Evolutionary conservation across 177 flowering plant genomes (phyloP).

Genomic region (Tripterygium wilfordii): DNA sequence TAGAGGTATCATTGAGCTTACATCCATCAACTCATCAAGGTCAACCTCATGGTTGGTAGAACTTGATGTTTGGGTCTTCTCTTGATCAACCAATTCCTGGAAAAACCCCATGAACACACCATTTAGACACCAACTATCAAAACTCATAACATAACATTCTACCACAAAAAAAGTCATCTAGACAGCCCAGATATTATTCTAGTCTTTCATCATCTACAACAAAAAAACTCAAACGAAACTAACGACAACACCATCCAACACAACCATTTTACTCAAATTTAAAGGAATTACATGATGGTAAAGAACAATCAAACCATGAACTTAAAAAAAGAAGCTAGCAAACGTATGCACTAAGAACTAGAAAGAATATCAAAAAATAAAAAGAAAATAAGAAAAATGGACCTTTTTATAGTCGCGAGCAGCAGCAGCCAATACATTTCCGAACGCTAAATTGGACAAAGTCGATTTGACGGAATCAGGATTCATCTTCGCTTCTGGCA

Average conservation of each 20-base stretch:
- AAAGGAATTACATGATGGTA: no score
- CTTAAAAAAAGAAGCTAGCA: no score
- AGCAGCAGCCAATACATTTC: constrained; percentile 73
- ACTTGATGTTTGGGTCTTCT: constrained; percentile 47
- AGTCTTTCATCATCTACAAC: background rate
- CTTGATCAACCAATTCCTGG: constrained; percentile 70
- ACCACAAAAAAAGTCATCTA: no score
- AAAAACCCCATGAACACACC: constrained; percentile 2
- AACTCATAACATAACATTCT: background rate
- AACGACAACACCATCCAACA: background rate
- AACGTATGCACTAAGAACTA: no score
- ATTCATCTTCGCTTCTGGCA: constrained; percentile 32
- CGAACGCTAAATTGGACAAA: constrained; percentile 48
- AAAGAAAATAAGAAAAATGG: background rate
- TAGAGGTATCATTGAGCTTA: constrained; percentile 33
- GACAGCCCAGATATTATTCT: no score
- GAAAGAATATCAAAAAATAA: no score
- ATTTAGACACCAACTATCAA: background rate
- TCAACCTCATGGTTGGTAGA: constrained; percentile 70
- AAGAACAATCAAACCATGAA: no score
- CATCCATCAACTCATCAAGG: constrained; percentile 95
- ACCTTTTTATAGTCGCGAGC: constrained; percentile 76
- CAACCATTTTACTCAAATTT: no score
- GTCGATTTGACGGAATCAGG: constrained; percentile 58
- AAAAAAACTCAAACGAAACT: background rate